Base-by-base conservation (phyloP, 2,329 filamentous ascomycete species). In the Blastomyces parvus region DNA sequence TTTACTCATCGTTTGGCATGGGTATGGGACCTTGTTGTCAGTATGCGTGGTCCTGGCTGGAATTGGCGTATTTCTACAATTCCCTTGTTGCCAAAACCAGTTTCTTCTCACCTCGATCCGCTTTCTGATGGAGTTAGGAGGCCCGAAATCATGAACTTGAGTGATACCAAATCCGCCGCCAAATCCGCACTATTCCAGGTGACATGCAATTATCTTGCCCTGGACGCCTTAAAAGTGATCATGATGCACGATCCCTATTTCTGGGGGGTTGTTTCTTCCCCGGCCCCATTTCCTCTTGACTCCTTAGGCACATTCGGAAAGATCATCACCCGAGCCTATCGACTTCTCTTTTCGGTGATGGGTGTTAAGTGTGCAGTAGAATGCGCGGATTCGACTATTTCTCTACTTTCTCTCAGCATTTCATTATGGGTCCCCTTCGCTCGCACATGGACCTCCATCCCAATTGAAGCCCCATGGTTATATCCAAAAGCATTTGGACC, bases 241-340 rank as follows among this genome's bases (percentile, higher is more conserved):
- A 86, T 90, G 78, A 86, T 87, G 68, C 83, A 84, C 61, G 93
- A 97, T 69, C 86, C 88, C 0, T 96, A 93, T 77, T 96, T 92
- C 75, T 81, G 81, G 75, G 80, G 81, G 52, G 70, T 86, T 64
- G 71, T 83, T 30, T 82, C 84, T 0, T 76, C 80, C 0, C 71
- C 74, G 61, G 65, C 73, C 75, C 77, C 76, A 3, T 76, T 78
- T 62, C 70, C 73, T 64, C 78, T 71, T 68, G 82, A 74, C 70
- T 83, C 63, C 36, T 71, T 71, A 11, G 64, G 77, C 22, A 64
- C 70, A 27, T 68, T 83, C 2, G 79, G 81, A 7, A 73, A 77
- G 0, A 66, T 78, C 59, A 63, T 83, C 1, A 74, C 87, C 36
- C 79, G 78, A 40, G 66, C 81, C 7, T 85, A 84, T 69, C 86